Conservation (phyloP, 345 rosid species). For the Aegle marmelos region DNA sequence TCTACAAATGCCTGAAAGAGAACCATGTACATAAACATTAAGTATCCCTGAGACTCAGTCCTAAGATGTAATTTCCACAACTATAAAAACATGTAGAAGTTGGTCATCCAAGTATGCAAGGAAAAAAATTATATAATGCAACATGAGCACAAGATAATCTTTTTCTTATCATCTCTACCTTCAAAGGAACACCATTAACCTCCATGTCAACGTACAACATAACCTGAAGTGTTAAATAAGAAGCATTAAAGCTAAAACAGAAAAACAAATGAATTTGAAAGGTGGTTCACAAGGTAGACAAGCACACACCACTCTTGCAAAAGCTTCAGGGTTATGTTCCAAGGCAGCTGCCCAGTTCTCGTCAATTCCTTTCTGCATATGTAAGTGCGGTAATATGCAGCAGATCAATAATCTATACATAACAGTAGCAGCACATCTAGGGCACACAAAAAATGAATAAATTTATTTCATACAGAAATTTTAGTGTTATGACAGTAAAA, state of each 20-base stretch:
- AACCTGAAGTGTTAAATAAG: conserved; percentile 45
- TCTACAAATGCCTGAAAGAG: conserved; percentile 87
- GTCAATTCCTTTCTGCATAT: conserved; percentile 93
- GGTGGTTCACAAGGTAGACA: background rate
- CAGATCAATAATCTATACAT: conserved; percentile 5
- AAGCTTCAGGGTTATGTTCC: conserved; percentile 95
- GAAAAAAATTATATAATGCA: background rate
- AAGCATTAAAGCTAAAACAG: conserved; percentile 9
- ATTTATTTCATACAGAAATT: background rate
- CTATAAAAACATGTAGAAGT: background rate
- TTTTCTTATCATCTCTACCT: conserved; percentile 51
- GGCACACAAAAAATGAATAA: background rate
- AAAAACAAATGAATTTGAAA: conserved; percentile 7
- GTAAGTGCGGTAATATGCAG: conserved; percentile 9
- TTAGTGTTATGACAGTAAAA: background rate
- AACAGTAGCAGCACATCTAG: background rate
- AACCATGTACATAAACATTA: background rate
- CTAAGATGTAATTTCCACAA: background rate
- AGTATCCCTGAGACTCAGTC: background rate
- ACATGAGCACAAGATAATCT: background rate
- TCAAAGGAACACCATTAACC: conserved; percentile 86
- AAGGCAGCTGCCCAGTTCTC: conserved; percentile 99
- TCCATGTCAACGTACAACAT: conserved; percentile 99
- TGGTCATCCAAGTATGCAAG: background rate
- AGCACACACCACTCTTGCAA: conserved; percentile 89